Conservation (phyloP, 495 filamentous ascomycete species). For the Podospora fimiseda region DNA sequence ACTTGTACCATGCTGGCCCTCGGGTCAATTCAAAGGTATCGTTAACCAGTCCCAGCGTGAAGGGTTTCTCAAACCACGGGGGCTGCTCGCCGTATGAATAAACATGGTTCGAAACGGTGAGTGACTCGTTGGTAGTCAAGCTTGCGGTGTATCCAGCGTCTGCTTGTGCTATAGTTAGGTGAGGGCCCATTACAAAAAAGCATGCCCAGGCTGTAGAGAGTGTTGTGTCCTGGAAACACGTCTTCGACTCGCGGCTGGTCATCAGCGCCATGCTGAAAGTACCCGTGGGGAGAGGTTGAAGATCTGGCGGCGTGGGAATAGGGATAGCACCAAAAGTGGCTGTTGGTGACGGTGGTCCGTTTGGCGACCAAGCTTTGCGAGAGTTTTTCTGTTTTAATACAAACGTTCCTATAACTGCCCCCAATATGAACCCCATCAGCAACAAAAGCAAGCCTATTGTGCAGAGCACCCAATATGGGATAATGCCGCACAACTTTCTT, state of each 20-base stretch:
- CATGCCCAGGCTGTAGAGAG: constrained; percentile 68
- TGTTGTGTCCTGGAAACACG: constrained; percentile 58
- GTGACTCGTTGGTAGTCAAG: constrained; percentile 29
- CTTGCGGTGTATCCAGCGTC: constrained; percentile 28
- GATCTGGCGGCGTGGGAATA: constrained; percentile 49
- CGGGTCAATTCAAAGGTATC: constrained; percentile 53
- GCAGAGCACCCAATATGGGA: constrained; percentile 64
- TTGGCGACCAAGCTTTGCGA: constrained; percentile 19
- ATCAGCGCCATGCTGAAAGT: constrained; percentile 53
- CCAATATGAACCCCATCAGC: constrained; percentile 58
- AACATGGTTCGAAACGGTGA: constrained; percentile 27
- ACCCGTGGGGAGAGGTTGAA: constrained; percentile 59
- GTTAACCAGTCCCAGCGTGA: constrained; percentile 53
- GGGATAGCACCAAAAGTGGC: constrained; percentile 59
- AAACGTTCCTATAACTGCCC: constrained; percentile 44
- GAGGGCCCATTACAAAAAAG: constrained; percentile 29
- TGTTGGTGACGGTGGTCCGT: constrained; percentile 28
- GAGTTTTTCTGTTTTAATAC: constrained; percentile 24
- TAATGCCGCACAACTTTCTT: constrained; percentile 53
- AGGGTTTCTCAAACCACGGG: constrained; percentile 46
- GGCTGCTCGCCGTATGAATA: constrained; percentile 70
- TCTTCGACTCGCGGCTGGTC: constrained; percentile 51
- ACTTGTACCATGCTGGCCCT: constrained; percentile 73
- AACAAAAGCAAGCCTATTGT: constrained; percentile 48
- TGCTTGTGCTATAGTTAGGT: constrained; percentile 24